Evolutionary conservation across 495 filamentous ascomycete genomes (phyloP).

Genomic region (Tuber magnatum): DNA sequence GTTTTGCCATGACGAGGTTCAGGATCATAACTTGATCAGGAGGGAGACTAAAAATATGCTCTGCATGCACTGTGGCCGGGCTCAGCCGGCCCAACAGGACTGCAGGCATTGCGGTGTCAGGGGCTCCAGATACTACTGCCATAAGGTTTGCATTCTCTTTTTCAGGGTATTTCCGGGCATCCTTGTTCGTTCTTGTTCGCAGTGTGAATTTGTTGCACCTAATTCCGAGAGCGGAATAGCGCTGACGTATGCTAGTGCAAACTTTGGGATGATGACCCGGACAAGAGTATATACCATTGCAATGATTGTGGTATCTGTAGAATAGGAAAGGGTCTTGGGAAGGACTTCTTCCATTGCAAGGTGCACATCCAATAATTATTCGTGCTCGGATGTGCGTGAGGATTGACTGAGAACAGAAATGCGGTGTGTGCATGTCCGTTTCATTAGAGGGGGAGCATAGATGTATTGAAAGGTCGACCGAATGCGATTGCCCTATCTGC

Average conservation of each 20-base stretch:
- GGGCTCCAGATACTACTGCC: conserved; percentile 88
- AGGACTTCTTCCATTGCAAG: conserved; percentile 97
- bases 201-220: conserved; percentile 75
- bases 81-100: conserved; percentile 71
- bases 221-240: conserved; percentile 71
- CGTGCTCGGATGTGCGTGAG: conserved; percentile 9
- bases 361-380: conserved; percentile 46
- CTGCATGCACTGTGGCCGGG: conserved; percentile 88
- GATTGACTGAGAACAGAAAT: conserved; percentile 55
- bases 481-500: conserved; percentile 98
- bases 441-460: conserved; percentile 71
- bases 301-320: conserved; percentile 93
- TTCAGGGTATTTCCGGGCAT: conserved; percentile 77
- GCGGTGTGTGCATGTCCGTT: conserved; percentile 84
- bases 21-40: conserved; percentile 75
- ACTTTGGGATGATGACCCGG: conserved; percentile 88
- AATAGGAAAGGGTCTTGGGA: conserved; percentile 82
- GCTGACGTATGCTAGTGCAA: conserved; percentile 58
- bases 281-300: conserved; percentile 94
- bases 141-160: conserved; percentile 78
- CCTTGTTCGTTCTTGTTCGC: conserved; percentile 83
- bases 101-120: conserved; percentile 69
- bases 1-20: conserved; percentile 82
- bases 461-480: conserved; percentile 87
- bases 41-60: conserved; percentile 89